Evolutionary conservation across 2,329 filamentous ascomycete genomes (phyloP).

Genomic region (Hymenoscyphus linearis): DNA sequence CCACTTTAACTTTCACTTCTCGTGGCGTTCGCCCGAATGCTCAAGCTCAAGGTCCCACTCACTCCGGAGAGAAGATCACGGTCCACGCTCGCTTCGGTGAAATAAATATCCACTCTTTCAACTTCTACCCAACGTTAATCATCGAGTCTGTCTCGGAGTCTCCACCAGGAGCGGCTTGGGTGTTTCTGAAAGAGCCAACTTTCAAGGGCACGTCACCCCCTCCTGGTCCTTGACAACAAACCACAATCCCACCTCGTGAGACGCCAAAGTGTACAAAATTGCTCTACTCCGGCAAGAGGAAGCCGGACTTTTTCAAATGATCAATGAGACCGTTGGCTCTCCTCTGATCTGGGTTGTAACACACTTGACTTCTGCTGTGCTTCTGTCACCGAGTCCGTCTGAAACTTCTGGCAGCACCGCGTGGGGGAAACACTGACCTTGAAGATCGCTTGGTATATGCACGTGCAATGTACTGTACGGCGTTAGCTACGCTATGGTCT

Average conservation of each 20-base stretch:
- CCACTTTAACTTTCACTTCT: neutral
- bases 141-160: constrained; percentile 1
- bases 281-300: neutral
- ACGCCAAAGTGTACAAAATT: constrained; percentile 4
- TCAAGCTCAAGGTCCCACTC: neutral
- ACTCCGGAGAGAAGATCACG: neutral
- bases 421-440: constrained; percentile 6
- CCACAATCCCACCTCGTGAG: constrained; percentile 7
- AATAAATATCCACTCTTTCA: neutral
- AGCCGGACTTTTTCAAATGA: neutral
- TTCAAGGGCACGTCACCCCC: constrained; percentile 2
- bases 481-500: neutral
- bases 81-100: constrained; percentile 9
- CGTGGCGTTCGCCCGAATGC: neutral
- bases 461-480: neutral
- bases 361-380: neutral
- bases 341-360: neutral
- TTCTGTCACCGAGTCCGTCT: constrained; percentile 4
- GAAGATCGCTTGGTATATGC: constrained; percentile 2
- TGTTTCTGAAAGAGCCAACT: neutral
- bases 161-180: neutral
- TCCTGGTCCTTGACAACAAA: constrained; percentile 10
- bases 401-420: constrained; percentile 10
- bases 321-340: neutral
- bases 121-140: constrained; percentile 8